phyloP scores from a whole-genome alignment of 1,284 basidiomycete genomes.

The Ustanciosporium gigantosporum region DNA sequence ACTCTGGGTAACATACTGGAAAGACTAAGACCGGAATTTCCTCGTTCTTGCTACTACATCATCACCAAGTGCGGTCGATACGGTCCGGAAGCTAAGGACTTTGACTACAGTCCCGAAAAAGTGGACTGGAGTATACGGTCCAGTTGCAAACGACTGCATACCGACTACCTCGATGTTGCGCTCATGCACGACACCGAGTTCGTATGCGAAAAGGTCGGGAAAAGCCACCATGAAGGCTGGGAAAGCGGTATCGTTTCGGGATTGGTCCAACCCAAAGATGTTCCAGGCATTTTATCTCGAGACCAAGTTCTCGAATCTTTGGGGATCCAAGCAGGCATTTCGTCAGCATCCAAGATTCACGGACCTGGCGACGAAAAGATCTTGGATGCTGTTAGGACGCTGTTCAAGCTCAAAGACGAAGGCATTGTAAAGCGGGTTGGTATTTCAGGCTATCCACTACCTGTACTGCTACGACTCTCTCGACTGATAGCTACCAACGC shows the following conservation, averaged over 20 bases:
- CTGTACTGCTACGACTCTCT: constrained; percentile 80
- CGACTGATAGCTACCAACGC: constrained; percentile 67
- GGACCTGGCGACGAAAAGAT: constrained; percentile 81
- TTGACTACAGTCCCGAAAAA: constrained; percentile 77
- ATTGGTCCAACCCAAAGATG: constrained; percentile 8
- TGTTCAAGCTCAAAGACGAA: constrained; percentile 76
- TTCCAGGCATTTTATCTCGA: constrained; percentile 1
- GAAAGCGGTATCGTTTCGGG: constrained; percentile 40
- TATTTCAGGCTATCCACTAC: constrained; percentile 87
- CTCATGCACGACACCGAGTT: constrained; percentile 91
- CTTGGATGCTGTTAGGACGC: constrained; percentile 73
- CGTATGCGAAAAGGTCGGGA: constrained; percentile 69
- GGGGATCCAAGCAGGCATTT: constrained; percentile 58
- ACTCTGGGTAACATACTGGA: constrained; percentile 71
- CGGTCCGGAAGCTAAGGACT: constrained; percentile 68
- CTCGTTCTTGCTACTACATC: constrained; percentile 62
- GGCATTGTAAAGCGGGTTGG: constrained; percentile 81
- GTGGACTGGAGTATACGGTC: constrained; percentile 74
- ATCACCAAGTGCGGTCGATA: constrained; percentile 91
- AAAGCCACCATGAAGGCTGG: constrained; percentile 52
- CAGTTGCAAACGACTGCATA: constrained; percentile 75
- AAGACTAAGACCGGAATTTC: constrained; percentile 44
- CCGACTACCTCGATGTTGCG: constrained; percentile 63
- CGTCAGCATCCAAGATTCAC: constrained; percentile 68
- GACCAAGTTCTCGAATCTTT: constrained; percentile 45